Evolutionary conservation across 441 rosid genomes (phyloP).

Genomic region (Erodium trifolium): DNA sequence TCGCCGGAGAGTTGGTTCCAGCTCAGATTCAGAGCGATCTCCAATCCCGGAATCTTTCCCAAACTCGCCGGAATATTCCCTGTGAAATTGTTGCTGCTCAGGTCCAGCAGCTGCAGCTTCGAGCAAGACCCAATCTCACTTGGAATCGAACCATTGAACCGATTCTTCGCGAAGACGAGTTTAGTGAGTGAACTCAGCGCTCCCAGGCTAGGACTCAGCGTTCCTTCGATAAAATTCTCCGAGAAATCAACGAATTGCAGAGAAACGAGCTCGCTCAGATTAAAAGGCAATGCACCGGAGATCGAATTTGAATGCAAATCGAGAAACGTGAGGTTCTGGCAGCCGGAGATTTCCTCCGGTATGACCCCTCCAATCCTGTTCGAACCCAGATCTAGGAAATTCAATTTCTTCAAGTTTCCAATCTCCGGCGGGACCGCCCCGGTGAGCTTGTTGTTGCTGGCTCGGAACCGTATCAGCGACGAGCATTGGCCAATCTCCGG

Average conservation of each 20-base stretch:
- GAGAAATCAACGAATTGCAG: slow-evolving; percentile 55
- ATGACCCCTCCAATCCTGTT: slow-evolving; percentile 40
- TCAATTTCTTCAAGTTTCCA: slow-evolving; percentile 43
- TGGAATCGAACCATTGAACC: slow-evolving; percentile 46
- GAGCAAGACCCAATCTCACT: slow-evolving; percentile 45
- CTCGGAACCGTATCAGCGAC: slow-evolving; percentile 51
- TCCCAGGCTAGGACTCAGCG: slow-evolving; percentile 38
- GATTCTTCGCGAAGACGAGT: slow-evolving; percentile 44
- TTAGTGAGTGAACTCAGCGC: slow-evolving; percentile 46
- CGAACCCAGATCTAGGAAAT: slow-evolving; percentile 54
- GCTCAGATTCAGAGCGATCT: slow-evolving; percentile 75
- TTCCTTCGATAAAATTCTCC: slow-evolving; percentile 39
- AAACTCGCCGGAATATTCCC: slow-evolving; percentile 52
- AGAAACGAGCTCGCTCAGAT: slow-evolving; percentile 33
- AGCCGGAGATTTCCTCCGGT: slow-evolving; percentile 45
- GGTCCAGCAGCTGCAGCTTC: slow-evolving; percentile 55
- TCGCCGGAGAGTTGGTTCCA: slow-evolving; percentile 50
- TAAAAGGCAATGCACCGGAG: slow-evolving; percentile 39
- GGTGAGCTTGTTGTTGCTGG: slow-evolving; percentile 35
- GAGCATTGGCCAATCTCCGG: slow-evolving; percentile 50
- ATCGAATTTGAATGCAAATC: slow-evolving; percentile 61
- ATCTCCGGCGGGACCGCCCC: slow-evolving; percentile 45
- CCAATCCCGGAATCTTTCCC: slow-evolving; percentile 58
- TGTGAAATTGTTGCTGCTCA: slow-evolving; percentile 42
- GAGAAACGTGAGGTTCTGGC: slow-evolving; percentile 49